Evolutionary conservation across 179 eudicot species (phyloP).

Genomic region (Silene coronaria): DNA sequence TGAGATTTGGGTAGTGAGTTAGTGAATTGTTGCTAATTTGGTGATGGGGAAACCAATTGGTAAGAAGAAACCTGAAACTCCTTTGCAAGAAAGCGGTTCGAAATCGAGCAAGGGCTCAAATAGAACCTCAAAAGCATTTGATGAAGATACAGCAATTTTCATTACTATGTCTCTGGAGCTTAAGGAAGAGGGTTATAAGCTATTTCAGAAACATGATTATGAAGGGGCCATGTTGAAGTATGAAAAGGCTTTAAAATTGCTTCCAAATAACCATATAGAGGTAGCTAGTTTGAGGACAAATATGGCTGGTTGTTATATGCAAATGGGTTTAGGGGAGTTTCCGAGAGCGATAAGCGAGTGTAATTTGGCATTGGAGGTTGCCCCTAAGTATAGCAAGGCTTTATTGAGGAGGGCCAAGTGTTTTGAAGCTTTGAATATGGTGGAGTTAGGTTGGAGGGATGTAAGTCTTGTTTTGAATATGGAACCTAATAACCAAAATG

Average conservation of each 20-base stretch:
- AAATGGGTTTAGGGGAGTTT: constrained; percentile 70
- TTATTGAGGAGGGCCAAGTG: constrained; percentile 80
- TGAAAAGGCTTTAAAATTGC: constrained; percentile 79
- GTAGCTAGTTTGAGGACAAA: constrained; percentile 61
- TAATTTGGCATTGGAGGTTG: constrained; percentile 81
- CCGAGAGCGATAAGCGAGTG: constrained; percentile 82
- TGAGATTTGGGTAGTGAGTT: constrained; percentile 10
- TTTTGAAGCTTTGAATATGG: constrained; percentile 66
- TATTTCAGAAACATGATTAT: constrained; percentile 61
- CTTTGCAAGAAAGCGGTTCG: constrained; percentile 32
- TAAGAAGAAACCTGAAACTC: constrained; percentile 44
- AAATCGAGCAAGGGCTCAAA: constrained; percentile 37
- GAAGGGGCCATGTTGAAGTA: constrained; percentile 83
- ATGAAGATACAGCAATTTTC: constrained; percentile 83
- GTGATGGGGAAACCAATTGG: constrained; percentile 77
- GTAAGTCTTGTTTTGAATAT: constrained; percentile 61
- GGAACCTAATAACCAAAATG: constrained; percentile 71
- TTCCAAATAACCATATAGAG: constrained; percentile 70
- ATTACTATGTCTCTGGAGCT: constrained; percentile 77
- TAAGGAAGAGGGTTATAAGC: constrained; percentile 75
- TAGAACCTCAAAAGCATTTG: constrained; percentile 54
- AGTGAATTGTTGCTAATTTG: constrained; percentile 12
- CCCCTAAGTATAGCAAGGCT: constrained; percentile 89
- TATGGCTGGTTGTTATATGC: constrained; percentile 86
- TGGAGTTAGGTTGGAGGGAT: constrained; percentile 74